Evolutionary conservation across 768 basidiomycete species (phyloP).

Genomic region (Leccinum truebloodii): DNA sequence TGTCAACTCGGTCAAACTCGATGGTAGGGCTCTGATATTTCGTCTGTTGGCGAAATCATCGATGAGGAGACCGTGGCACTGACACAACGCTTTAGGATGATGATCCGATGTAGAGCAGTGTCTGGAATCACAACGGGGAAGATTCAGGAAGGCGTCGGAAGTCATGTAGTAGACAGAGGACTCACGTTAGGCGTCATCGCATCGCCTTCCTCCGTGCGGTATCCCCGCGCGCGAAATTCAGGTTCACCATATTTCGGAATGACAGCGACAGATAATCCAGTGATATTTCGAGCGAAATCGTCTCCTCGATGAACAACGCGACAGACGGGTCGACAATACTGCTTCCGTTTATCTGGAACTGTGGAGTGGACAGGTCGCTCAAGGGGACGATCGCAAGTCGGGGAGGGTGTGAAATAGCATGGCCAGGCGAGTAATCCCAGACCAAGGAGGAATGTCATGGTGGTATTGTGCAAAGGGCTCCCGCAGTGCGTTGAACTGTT

Average conservation of each 20-base stretch:
- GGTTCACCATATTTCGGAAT: constrained; percentile 25
- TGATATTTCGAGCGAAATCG: constrained; percentile 26
- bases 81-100: constrained; percentile 40
- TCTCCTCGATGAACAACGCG: constrained; percentile 19
- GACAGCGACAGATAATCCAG: constrained; percentile 34
- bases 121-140: constrained; percentile 18
- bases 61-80: constrained; percentile 41
- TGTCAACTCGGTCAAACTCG: constrained; percentile 28
- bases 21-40: constrained; percentile 39
- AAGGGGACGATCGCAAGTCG: background rate
- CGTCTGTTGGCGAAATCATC: constrained; percentile 39
- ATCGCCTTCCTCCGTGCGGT: constrained; percentile 37
- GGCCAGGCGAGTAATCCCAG: background rate
- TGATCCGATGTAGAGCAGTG: constrained; percentile 38
- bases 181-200: constrained; percentile 35
- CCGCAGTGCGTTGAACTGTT: background rate
- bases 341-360: background rate
- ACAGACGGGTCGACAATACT: constrained; percentile 19
- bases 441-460: background rate
- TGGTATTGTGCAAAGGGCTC: background rate
- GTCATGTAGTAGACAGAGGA: background rate
- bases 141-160: too few species aligned
- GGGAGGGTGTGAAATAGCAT: background rate
- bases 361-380: background rate
- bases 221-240: constrained; percentile 37